Evolutionary conservation across 306 rosid species (phyloP), one percentile per base, ranked within the genome.

Genomic region (Medicago lupulina): DNA sequence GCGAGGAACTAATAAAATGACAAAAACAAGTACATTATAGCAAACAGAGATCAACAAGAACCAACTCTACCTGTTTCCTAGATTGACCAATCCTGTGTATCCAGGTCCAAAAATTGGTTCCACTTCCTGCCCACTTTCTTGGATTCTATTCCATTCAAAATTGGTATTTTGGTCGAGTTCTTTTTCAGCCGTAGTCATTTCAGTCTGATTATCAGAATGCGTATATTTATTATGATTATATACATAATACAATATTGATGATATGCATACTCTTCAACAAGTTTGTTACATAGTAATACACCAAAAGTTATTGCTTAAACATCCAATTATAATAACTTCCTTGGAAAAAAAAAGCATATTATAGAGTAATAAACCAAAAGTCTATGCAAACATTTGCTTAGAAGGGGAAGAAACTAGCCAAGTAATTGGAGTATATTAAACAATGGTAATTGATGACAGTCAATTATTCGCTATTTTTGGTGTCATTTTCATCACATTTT

Each of bases 121-220:
- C 8, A 88, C 87, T 15, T 95, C 97, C 80, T 88, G 89, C 70
- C 96, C 99, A 84, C 91, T 95, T 85, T 95, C 97, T 90, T 92
- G 97, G 86, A 95, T 92, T 44, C 97, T 87, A 71, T 95, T 88
- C 99, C 99, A 95, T 74, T 95, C 97, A 83, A 84, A 95, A 83
- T 92, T 95, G 67, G 97, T 89, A 87, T 95, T 95, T 77, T 90
- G 97, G 81, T 95, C 98, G 71, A 95, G 97, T 84, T 95, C 99
- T 82, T 93, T 95, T 87, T 92, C 99, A 83, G 99, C 97, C 65
- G 97, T 95, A 10, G 99, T 95, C 97, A 92, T 92, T 85, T 95
- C 97, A 65, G 99, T 95, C 99, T 95, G 90, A 58, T 86, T 31
- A 64, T 55, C 64, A 82, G 55, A 79, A 77, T 76, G 7, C 5